These are phyloP conservation scores for Celoporthe dispersa DNA, from an alignment of 2,329 filamentous ascomycete species.

Conservation along the genomic window DNA sequence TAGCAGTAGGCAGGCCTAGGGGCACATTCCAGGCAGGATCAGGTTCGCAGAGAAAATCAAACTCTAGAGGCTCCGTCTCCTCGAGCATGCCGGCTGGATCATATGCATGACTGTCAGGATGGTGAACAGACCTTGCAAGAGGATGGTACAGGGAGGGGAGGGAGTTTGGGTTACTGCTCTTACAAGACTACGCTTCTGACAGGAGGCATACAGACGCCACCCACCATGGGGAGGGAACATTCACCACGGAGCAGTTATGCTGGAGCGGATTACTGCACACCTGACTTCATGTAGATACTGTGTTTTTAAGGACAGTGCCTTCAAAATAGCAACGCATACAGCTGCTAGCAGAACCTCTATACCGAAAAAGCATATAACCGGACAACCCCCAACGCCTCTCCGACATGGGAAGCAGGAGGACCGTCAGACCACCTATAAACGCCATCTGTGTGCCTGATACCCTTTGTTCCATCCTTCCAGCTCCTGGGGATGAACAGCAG, in stretches of 20 bases:
- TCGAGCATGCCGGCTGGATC: background rate
- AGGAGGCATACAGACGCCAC: too few relatives aligned
- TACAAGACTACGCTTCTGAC: too few relatives aligned
- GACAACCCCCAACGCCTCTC: conserved; percentile 8
- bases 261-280: background rate
- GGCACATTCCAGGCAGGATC: background rate
- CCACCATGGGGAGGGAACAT: too few relatives aligned
- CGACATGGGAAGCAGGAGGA: background rate
- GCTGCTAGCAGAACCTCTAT: background rate
- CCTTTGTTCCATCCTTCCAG: background rate
- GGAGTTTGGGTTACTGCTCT: too few relatives aligned
- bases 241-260: background rate
- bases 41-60: background rate
- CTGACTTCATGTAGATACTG: background rate
- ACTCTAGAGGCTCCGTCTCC: background rate
- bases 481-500: background rate
- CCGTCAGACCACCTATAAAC: conserved; percentile 11
- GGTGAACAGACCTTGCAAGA: too few relatives aligned
- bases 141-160: background rate
- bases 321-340: background rate
- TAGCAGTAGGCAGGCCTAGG: background rate
- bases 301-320: background rate
- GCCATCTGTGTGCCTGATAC: conserved; percentile 1
- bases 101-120: background rate
- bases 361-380: conserved; percentile 1